Evolutionary conservation across 208 protist genomes (phyloP).

Genomic region (Phytomonas serpens): DNA sequence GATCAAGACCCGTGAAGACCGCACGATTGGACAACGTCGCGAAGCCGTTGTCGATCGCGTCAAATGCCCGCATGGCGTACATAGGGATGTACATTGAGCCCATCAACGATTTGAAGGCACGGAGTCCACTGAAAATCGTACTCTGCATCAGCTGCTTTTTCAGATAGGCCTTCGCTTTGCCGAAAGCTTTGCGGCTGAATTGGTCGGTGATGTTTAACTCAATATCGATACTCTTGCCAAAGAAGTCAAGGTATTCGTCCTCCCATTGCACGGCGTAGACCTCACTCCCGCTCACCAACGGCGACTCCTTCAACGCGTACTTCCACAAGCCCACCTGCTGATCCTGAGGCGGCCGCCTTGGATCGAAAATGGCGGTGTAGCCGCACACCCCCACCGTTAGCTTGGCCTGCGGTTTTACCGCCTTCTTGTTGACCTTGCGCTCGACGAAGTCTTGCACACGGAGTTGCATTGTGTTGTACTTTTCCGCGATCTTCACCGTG

Average conservation of each 20-base stretch:
- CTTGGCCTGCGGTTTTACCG: conserved; percentile 22
- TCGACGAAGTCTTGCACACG: conserved; percentile 42
- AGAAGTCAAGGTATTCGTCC: conserved; percentile 52
- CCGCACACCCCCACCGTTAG: conserved; percentile 68
- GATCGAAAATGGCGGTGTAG: conserved; percentile 66
- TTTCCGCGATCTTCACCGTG: conserved; percentile 18
- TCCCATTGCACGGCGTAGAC: conserved; percentile 74
- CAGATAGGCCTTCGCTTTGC: conserved; percentile 25
- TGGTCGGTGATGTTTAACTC: conserved; percentile 41
- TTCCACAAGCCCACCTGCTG: conserved; percentile 80
- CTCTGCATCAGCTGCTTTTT: conserved; percentile 49
- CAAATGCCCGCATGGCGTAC: conserved; percentile 65
- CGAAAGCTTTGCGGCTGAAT: conserved; percentile 24
- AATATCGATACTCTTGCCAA: conserved; percentile 54
- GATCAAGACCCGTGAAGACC: conserved; percentile 60
- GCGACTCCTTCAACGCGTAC: conserved; percentile 23
- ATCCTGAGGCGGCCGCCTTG: conserved; percentile 51
- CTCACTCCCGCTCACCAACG: conserved; percentile 41
- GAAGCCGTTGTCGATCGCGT: conserved; percentile 84
- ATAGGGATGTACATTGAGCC: conserved; percentile 60
- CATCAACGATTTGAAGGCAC: conserved; percentile 56
- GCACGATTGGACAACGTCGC: conserved; percentile 64
- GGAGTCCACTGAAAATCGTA: conserved; percentile 54
- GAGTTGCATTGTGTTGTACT: conserved; percentile 30
- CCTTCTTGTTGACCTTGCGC: conserved; percentile 11